Base-by-base conservation (phyloP, 768 basidiomycete species). In the Suillus tomentosus region DNA sequence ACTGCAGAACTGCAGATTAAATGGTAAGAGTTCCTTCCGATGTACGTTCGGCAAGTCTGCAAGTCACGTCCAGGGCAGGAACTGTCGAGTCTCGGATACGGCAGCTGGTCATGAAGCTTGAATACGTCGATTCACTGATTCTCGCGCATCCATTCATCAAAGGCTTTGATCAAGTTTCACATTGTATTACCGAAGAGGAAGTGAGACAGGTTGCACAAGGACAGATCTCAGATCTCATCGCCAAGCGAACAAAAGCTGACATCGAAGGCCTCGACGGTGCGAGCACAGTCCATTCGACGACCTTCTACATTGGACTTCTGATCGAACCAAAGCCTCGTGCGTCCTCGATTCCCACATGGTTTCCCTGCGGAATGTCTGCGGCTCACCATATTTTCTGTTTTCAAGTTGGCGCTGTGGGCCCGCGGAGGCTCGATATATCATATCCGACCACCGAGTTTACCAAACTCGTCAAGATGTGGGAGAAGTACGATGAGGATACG, bases 11-110 rank as follows among this genome's bases (percentile, higher is more conserved):
- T 89, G 15, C 94, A 98, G 73, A 86, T 93, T 65, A 97, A 97
- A 79, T 99, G 96, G 96, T 96, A 70, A 62, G 87, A 76, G 36
- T 60, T 19, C 13, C 34, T 51, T 36, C 22, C 11, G 64, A 36
- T 53, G n/a, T 39, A 24, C 43, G 36, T 48, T 39, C 34, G 42
- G 24, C 55, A 51, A 48, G 43, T 66, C 68, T 69, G 67, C 65
- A 65, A 64, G 69, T 60, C 56, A 36, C 47, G 48, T 58, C 0
- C 57, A 90, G 89, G 88, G 79, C 95, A n/a, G 96, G 96, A 51
- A 98, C 96, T n/a, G 97, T 99, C 36, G 96, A 99, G 79, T 98
- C 97, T 24, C 87, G 92, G 70, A 84, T 99, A 80, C 89, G 97
- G 51, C 95, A 95, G 76, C 84, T 99, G 36, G 95, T 99, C 62